Percentiles rank a stretch among this genome's conserved stretches.
These are phyloP conservation scores for Penicillium paradoxum DNA, from an alignment of 495 filamentous ascomycete genomes.

Conservation along the genomic window DNA sequence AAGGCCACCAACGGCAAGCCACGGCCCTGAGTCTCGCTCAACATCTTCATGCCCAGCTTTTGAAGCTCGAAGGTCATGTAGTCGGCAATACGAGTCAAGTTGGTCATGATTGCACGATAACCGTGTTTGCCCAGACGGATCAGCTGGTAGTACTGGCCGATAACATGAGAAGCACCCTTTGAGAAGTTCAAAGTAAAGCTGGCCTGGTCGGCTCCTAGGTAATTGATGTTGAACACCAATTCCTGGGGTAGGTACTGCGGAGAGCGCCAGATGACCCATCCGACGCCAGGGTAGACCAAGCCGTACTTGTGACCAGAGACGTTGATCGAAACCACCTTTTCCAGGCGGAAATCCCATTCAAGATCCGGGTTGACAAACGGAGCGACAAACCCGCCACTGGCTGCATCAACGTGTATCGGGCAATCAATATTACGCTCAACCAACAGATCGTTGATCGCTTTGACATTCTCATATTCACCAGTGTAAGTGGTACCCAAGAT, in stretches of 20 bases:
- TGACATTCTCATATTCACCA: slow-evolving; percentile 92
- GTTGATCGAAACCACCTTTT: slow-evolving; percentile 86
- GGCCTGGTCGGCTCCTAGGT: slow-evolving; percentile 89
- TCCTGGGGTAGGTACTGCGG: slow-evolving; percentile 81
- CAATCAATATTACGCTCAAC: slow-evolving; percentile 64
- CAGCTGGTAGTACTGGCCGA: slow-evolving; percentile 94
- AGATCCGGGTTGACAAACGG: slow-evolving; percentile 80
- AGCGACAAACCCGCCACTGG: slow-evolving; percentile 83
- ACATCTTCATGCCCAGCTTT: slow-evolving; percentile 74
- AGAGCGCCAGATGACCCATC: slow-evolving; percentile 86
- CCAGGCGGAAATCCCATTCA: slow-evolving; percentile 82
- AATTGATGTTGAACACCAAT: slow-evolving; percentile 97
- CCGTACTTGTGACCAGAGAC: slow-evolving; percentile 89
- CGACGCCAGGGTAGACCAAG: slow-evolving; percentile 81
- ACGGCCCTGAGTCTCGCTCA: slow-evolving; percentile 67
- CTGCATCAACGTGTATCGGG: slow-evolving; percentile 88
- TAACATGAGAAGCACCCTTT: slow-evolving; percentile 86
- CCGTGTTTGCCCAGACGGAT: slow-evolving; percentile 88
- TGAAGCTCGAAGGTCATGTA: slow-evolving; percentile 67
- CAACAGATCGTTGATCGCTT: slow-evolving; percentile 80
- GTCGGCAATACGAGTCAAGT: slow-evolving; percentile 76
- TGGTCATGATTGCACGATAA: slow-evolving; percentile 81
- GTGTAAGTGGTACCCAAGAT: slow-evolving; percentile 92
- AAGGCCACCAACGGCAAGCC: slow-evolving; percentile 86
- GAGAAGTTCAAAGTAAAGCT: slow-evolving; percentile 97